Evolutionary conservation across 257 asterid species (phyloP), one percentile per base, ranked within the genome.

Genomic region (Nicotiana tomentosiformis): DNA sequence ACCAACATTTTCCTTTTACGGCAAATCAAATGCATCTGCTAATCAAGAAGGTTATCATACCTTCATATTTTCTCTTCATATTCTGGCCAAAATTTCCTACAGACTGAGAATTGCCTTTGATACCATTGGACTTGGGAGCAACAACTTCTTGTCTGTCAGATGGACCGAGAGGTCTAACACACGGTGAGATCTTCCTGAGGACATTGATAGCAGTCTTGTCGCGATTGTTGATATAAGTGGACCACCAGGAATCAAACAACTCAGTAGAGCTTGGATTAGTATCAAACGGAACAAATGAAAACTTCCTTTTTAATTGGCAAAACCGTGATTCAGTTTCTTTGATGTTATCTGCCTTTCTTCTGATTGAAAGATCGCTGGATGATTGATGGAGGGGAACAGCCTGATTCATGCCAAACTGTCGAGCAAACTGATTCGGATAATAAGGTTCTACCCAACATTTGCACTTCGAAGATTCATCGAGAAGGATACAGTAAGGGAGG

Each of bases 361-460:
- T 32, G 14, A 32, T 65, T 9, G 17, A 3, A 65, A 14, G 37
- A 23, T 3, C 3, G 14, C 26, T 65, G 70, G 39, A 37, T 65
- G 35, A 20, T 3, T 32, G 70, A 17, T 10, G 81, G 17, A 53
- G 29, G 16, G 81, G 81, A 39, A 77, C 64, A 5, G 66, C 66
- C 81, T 77, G 79, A 10, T 30, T 81, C 84, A 67, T 46, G 55
- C 84, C 84, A 17, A 81, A 81, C 39, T 67, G 84, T 14, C 60
- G 79, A 53, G 84, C 84, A n/a, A 81, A 66, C 55, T 81, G 84
- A 68, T 81, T 81, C 2, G 84, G 79, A 67, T 62, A 20, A 16
- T 81, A 81, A 81, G 32, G 56, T 81, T 81, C 66, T 18, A 81
- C 77, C 62, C 5, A 11, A 0, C 83, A 65, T 65, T 65, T 81